phyloP scores from a whole-genome alignment of 2,329 filamentous ascomycete genomes.

The Colletotrichum theobromicola region DNA sequence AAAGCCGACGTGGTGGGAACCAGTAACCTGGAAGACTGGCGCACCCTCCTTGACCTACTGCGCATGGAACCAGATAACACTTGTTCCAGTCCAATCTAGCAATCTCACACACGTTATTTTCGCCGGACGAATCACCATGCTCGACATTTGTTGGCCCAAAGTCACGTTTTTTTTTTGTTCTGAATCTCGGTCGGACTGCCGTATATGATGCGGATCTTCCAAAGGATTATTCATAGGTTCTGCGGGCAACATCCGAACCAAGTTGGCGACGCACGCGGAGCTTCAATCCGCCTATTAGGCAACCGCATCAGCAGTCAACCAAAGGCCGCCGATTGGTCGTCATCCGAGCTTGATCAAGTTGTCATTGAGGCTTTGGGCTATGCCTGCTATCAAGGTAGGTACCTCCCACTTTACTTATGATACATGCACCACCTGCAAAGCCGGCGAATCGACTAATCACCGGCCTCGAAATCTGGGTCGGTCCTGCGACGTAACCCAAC shows the following conservation, averaged over 20 bases:
- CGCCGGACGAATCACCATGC: background rate
- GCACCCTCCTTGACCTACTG: background rate
- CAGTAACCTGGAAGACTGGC: constrained; percentile 2
- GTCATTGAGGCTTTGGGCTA: background rate
- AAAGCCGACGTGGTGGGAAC: background rate
- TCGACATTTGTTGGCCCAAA: background rate
- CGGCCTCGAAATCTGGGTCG: background rate
- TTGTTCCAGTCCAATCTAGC: background rate
- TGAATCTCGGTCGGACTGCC: background rate
- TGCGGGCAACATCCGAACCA: background rate
- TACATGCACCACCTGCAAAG: background rate
- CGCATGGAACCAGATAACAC: background rate
- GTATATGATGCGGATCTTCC: background rate
- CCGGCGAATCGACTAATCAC: background rate
- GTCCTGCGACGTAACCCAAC: background rate
- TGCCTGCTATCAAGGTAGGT: background rate
- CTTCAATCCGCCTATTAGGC: background rate
- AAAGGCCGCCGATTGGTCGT: background rate
- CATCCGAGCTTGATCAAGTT: background rate
- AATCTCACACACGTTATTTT: background rate
- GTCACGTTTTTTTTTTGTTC: background rate
- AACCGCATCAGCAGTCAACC: background rate
- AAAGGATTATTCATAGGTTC: background rate
- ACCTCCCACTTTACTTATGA: background rate
- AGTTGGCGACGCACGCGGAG: background rate